Evolutionary conservation across 768 basidiomycete species (phyloP), one percentile per base, ranked within the genome.

Genomic region (Strobilomyces confusus): DNA sequence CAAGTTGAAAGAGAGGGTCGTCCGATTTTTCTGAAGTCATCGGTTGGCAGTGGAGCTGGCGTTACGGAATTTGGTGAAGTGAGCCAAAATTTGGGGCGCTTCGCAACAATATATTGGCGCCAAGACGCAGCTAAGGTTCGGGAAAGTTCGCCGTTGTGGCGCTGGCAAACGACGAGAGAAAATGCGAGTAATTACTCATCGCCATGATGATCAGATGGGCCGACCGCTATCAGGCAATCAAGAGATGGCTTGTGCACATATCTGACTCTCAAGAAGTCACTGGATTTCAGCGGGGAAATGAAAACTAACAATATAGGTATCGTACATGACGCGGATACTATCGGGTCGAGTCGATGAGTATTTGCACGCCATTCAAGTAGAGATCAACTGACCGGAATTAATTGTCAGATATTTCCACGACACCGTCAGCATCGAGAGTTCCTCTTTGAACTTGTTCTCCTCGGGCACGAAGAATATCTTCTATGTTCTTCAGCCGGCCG

Each of bases 401-500:
- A 22, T n/a, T 44, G 13, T 73, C 73, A 17, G 69, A 57, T 52
- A 80, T 81, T 58, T 88, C 86, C 7, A 87, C 72, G 2, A 80
- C 79, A 1, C 82, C 84, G 36, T 63, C 56, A 6, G 71, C 70
- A 53, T 78, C 78, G 17, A 76, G 53, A 55, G 69, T 71, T 45
- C 83, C 82, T 55, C 76, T 71, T 49, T 66, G 75, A 25, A 95
- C 84, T 42, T 71, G 75, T 72, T 98, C 93, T 1, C 95, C 95
- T 49, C 84, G 87, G 0, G 79, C 83, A 32, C 74, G 76, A 54
- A 97, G 70, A 14, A 98, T 69, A 54, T 93, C 89, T 68, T 98
- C 95, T 4, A 98, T 74, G 1, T 89, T 97, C 51, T 75, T 80
- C 23, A 87, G 69, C 54, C 81, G 84, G 6, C 89, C 90, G 5